Conservation (phyloP, 208 protist genomes). For the Polymyxa betae region DNA sequence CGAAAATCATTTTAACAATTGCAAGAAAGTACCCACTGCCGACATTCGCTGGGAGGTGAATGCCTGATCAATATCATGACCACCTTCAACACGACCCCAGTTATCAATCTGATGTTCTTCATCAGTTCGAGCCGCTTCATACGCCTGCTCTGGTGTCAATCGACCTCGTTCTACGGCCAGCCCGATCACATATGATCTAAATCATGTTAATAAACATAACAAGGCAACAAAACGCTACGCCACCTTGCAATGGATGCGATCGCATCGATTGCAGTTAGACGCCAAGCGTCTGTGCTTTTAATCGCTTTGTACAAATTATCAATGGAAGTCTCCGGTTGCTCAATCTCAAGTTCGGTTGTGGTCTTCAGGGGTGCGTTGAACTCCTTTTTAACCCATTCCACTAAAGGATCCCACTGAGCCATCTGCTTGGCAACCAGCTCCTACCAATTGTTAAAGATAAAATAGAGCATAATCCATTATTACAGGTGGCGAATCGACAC, state of each 20-base stretch:
- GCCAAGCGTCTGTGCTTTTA: neutral
- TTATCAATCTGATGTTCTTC: constrained; percentile 40
- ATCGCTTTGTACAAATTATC: constrained; percentile 23
- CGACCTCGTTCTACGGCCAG: neutral
- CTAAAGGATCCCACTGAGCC: neutral
- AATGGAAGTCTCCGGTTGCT: neutral
- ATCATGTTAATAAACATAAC: neutral
- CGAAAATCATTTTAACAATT: no score
- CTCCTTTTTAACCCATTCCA: constrained; percentile 28
- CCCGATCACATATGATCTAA: constrained; percentile 27
- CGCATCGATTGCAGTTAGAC: constrained; percentile 14
- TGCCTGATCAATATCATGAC: constrained; percentile 47
- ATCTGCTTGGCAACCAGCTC: constrained; percentile 39
- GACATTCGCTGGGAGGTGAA: neutral
- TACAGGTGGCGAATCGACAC: neutral
- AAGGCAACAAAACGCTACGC: neutral
- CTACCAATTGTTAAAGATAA: neutral
- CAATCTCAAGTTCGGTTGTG: neutral
- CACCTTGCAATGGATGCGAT: neutral
- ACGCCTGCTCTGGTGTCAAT: neutral
- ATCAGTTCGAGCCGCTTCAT: neutral
- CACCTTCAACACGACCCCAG: constrained; percentile 34
- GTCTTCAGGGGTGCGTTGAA: constrained; percentile 50
- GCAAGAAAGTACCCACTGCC: constrained; percentile 11
- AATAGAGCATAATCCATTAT: neutral